phyloP scores from a whole-genome alignment of 192 early-diverging fungal species.

The Mortierella claussenii region DNA sequence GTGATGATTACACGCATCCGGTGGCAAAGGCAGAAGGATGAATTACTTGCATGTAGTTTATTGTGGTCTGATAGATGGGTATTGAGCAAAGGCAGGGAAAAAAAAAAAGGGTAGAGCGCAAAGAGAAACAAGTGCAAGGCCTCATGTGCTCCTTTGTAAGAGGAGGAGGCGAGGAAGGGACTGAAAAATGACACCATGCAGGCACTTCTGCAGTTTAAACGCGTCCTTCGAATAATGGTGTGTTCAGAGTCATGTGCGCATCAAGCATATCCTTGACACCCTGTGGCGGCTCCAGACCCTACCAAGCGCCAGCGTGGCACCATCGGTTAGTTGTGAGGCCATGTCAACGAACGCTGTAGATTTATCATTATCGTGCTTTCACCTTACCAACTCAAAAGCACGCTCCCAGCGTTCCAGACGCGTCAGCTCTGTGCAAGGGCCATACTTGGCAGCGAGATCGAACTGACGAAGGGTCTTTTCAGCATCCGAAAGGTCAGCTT shows the following conservation, averaged over 20 bases:
- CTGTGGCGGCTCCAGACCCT: conserved; percentile 37
- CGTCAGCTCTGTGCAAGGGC: conserved; percentile 42
- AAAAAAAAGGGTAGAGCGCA: no score
- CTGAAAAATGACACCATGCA: not conserved
- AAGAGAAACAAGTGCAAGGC: no score
- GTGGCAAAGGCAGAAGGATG: no score
- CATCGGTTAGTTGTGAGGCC: no score
- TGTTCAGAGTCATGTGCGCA: conserved; percentile 12
- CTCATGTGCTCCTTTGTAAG: no score
- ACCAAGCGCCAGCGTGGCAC: no score
- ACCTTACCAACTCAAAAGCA: conserved; percentile 26
- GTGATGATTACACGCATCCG: no score
- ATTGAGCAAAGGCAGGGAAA: no score
- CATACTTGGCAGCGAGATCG: conserved; percentile 38
- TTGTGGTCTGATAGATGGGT: no score
- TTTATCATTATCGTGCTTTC: not conserved
- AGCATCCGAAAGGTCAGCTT: conserved; percentile 20
- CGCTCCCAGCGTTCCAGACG: conserved; percentile 49
- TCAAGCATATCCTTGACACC: conserved; percentile 29
- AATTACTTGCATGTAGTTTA: no score
- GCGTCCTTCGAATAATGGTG: conserved; percentile 27
- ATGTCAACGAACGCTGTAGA: no score
- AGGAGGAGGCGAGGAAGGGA: no score
- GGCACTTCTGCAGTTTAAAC: conserved; percentile 9
- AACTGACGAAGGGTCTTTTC: conserved; percentile 48